These are phyloP conservation scores for Vitis labrusca DNA, from an alignment of 164 flowering plant species.

Conservation along the genomic window DNA sequence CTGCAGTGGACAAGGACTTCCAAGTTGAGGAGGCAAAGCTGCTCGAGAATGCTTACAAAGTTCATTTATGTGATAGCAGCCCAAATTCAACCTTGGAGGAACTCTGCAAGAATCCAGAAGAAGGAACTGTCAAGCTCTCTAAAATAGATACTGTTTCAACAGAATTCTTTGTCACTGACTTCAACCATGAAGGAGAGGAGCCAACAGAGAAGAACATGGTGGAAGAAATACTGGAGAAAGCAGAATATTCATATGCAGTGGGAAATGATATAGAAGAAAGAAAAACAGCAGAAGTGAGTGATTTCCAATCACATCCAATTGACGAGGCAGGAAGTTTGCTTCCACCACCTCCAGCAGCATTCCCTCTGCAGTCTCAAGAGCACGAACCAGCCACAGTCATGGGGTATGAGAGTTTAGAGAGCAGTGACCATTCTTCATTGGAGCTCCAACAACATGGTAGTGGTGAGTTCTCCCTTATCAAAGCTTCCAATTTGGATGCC, in stretches of 20 bases:
- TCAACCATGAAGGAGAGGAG: slow-evolving; percentile 12
- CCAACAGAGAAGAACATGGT: slow-evolving; percentile 10
- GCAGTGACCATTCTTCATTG: neutral
- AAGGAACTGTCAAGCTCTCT: slow-evolving; percentile 5
- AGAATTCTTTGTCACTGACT: slow-evolving; percentile 10
- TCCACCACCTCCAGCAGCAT: neutral
- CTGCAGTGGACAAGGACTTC: slow-evolving; percentile 5
- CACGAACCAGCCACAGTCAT: neutral
- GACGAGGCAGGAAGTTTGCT: neutral
- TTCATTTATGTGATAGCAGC: slow-evolving; percentile 4
- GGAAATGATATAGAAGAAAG: neutral
- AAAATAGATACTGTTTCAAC: slow-evolving; percentile 9
- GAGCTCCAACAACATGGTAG: slow-evolving; percentile 4
- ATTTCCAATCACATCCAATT: neutral
- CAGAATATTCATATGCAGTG: neutral
- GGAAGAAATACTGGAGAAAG: slow-evolving; percentile 11
- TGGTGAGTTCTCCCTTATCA: slow-evolving; percentile 1
- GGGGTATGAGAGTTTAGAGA: neutral
- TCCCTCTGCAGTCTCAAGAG: neutral
- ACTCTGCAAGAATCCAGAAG: slow-evolving; percentile 9
- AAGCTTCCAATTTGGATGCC: slow-evolving; percentile 6
- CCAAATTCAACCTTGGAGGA: slow-evolving; percentile 12
- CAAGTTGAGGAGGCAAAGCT: slow-evolving; percentile 12
- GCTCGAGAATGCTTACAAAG: slow-evolving; percentile 14
- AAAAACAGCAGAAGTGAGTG: neutral